Conservation (phyloP, 2,329 filamentous ascomycete species). For the Penicillium frequentans region DNA sequence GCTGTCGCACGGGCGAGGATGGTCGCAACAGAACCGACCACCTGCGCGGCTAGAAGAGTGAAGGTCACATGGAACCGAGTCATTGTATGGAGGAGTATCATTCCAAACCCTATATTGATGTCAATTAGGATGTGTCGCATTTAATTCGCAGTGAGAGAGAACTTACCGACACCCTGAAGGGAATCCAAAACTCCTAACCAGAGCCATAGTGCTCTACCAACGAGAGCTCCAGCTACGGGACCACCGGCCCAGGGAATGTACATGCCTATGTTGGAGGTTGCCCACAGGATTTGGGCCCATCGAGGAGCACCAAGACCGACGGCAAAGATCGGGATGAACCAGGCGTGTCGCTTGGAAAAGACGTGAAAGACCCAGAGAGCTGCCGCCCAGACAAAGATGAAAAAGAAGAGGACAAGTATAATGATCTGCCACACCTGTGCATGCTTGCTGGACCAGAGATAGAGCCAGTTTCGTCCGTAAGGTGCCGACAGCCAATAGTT, state of each 20-base stretch:
- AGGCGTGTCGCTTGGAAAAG: constrained; percentile 60
- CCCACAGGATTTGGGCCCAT: constrained; percentile 69
- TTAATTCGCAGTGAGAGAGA: neutral
- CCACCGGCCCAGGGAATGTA: constrained; percentile 62
- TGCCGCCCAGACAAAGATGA: constrained; percentile 57
- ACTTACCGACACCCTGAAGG: constrained; percentile 58
- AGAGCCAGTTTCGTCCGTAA: constrained; percentile 67
- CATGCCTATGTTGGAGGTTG: constrained; percentile 58
- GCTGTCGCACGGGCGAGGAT: constrained; percentile 62
- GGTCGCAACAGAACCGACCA: constrained; percentile 62
- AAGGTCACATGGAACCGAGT: constrained; percentile 65
- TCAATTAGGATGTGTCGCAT: neutral
- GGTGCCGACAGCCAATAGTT: constrained; percentile 67
- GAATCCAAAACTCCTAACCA: constrained; percentile 67
- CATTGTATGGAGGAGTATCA: constrained; percentile 65
- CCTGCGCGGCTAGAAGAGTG: constrained; percentile 60
- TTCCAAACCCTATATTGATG: constrained; percentile 53
- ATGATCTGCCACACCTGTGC: constrained; percentile 58
- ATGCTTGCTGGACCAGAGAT: constrained; percentile 60
- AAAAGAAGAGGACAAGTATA: constrained; percentile 50
- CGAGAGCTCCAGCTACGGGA: constrained; percentile 50
- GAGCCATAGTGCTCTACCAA: constrained; percentile 63
- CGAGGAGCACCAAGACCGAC: constrained; percentile 64
- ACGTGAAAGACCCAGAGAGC: constrained; percentile 51
- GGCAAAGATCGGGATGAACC: constrained; percentile 68